phyloP scores from a whole-genome alignment of 345 rosid genomes.

The Eucalyptus rudis region DNA sequence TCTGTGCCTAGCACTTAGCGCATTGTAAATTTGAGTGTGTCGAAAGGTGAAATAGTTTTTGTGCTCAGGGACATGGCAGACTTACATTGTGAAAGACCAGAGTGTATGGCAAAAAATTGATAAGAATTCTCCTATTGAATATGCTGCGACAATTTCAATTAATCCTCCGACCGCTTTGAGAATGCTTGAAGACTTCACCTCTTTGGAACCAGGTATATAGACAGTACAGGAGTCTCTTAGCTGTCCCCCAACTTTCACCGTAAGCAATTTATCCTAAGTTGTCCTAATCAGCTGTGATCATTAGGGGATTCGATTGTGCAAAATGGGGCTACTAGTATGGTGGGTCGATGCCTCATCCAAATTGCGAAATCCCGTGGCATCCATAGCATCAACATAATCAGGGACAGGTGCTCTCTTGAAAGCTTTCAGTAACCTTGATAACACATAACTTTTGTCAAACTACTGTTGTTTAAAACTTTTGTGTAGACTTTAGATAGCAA shows the following conservation, averaged over 20 bases:
- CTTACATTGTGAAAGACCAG: conserved; percentile 65
- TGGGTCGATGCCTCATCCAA: conserved; percentile 85
- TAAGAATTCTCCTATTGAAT: conserved; percentile 59
- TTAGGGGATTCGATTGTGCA: conserved; percentile 81
- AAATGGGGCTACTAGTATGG: conserved; percentile 89
- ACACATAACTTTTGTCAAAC: not conserved
- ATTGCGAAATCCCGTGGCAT: conserved; percentile 62
- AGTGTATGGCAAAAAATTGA: conserved; percentile 71
- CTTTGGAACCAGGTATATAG: conserved; percentile 43
- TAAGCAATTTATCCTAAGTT: not conserved
- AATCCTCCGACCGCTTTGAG: conserved; percentile 89
- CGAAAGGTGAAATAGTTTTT: not conserved
- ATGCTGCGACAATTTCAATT: conserved; percentile 82
- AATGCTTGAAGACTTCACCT: conserved; percentile 78
- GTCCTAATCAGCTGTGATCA: not conserved
- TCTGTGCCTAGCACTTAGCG: not conserved
- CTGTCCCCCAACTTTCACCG: not conserved
- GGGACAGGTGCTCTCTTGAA: conserved; percentile 55
- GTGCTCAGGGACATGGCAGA: conserved; percentile 74
- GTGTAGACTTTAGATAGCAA: not conserved
- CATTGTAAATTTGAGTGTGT: not conserved
- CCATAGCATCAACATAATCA: conserved; percentile 56
- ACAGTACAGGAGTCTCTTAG: not conserved
- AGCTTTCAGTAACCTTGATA: not conserved
- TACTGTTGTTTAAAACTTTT: not conserved